A percentile compares a stretch with the other conserved stretches of the same genome.
Evolutionary conservation across 768 basidiomycete genomes (phyloP).

Genomic region (Calocybe cyanea): DNA sequence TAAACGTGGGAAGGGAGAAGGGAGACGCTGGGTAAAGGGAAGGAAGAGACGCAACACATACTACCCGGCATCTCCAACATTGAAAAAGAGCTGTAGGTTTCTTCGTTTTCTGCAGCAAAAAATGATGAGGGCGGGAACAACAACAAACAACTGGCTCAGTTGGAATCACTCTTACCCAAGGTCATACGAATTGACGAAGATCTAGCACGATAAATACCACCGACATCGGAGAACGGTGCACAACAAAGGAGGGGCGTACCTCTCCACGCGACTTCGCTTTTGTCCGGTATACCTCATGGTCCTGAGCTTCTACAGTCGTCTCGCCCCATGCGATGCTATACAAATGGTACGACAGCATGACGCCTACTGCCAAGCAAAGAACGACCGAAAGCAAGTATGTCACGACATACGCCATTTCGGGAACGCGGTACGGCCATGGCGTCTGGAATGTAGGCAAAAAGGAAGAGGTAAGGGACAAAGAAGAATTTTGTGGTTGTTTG

Average conservation of each 20-base stretch:
- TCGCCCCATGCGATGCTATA: constrained; percentile 72
- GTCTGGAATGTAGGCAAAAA: constrained; percentile 17
- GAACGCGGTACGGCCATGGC: constrained; percentile 60
- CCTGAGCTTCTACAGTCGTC: constrained; percentile 88
- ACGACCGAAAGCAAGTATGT: constrained; percentile 74
- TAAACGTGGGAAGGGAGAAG: not conserved
- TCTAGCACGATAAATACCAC: constrained; percentile 44
- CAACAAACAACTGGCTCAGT: not conserved
- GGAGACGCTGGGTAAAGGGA: not conserved
- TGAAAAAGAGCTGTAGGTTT: constrained; percentile 87
- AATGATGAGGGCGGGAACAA: not conserved
- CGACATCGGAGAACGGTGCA: too few relatives aligned
- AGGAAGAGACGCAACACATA: constrained; percentile 37
- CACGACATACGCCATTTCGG: constrained; percentile 66
- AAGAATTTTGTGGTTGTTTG: too few relatives aligned
- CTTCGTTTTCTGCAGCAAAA: constrained; percentile 38
- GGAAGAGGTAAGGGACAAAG: not conserved
- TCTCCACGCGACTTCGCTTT: constrained; percentile 67
- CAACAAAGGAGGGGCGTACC: too few relatives aligned
- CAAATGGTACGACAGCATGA: constrained; percentile 73
- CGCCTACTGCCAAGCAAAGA: constrained; percentile 66
- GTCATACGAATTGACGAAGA: constrained; percentile 90
- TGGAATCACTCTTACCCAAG: constrained; percentile 57
- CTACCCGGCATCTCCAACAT: constrained; percentile 78
- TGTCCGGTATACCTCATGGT: constrained; percentile 73